Base-by-base conservation (phyloP, 305 asterid species). In the Fraxinus xanthoxyloides region DNA sequence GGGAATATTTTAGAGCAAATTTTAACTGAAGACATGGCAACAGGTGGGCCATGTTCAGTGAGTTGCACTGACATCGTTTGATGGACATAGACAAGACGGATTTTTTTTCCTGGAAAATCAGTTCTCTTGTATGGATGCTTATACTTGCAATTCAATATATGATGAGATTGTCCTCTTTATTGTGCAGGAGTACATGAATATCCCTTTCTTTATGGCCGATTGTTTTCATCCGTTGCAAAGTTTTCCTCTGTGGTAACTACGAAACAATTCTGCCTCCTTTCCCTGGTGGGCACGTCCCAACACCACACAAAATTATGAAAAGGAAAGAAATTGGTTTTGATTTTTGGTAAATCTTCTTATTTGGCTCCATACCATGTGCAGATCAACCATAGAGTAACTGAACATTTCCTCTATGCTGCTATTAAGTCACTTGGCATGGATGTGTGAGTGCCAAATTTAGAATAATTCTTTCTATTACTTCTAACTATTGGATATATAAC, bases 161-260 rank as follows among this genome's bases (percentile, higher is more conserved):
- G 31, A 75, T 83, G 73, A 72, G 69, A 48, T 54, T 79, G 72
- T 81, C 23, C 83, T 59, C 77, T 79, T 77, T 75, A 32, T 84
- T 78, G 31, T 89, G 84, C 95, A 95, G 99, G 94, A 6, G 84
- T 88, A 72, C 87, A 89, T 72, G 97, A 92, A 26, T 93, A 84
- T 86, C 99, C 99, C 76, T 96, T 96, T 85, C 96, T 96, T 77
- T 88, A 87, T 87, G 99, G 98, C 67, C 97, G 99, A 72, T 81
- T 96, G 85, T 93, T 94, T 92, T 90, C 99, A 72, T 86, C 95
- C 72, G 91, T 89, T 85, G 97, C 98, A 77, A 96, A 93, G 87
- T 93, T 93, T 85, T 93, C 92, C 56, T 86, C 93, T 83, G 82
- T 93, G 98, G 98, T 96, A 90, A 89, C 72, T 83, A 83, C 78